Base-by-base conservation (phyloP, 805 yeast genomes). In the Schwanniomyces polymorphus region DNA sequence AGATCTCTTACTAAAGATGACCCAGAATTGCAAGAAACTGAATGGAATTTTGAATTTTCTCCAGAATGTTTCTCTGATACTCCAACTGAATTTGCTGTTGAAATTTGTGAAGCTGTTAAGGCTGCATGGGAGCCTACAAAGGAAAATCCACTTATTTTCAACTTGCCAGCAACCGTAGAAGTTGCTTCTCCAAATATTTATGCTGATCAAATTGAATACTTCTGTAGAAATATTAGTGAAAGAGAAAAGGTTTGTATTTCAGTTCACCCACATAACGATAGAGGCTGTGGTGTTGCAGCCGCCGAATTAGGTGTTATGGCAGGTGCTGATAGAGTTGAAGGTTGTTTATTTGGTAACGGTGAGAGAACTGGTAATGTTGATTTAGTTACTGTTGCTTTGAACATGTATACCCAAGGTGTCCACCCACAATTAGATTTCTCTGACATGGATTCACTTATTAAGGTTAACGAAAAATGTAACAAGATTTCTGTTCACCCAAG, bases 341-440 rank as follows among this genome's bases (percentile, higher is more conserved):
- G 92, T 47, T 86, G 91, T 74, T 73, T 86, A 37, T 86, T 86
- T 53, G 91, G 91, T 60, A 86, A 85, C 65, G 92, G 92, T 70
- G 92, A 86, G 75, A 77, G 92, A 72, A 86, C 92, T 26, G 92
- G 92, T 72, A 86, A 86, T 64, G 91, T 86, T 56, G 92, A 86
- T 65, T 72, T 86, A 53, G 82, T 84, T 44, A 86, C 91, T 21
- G 80, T 86, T 51, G 92, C 89, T 2, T 71, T 86, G 57, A 86
- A 86, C 74, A 67, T 86, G 82, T 86, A 86, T 73, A 86, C 91
- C 26, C 86, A 85, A 56, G 92, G 92, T 57, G 80, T 85, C 38
- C 64, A 85, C 34, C 91, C 92, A 49, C 75, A 80, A 34, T 74
- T 86, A 55, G 91, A 86, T 61, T 83, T 86, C 61, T 82, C 88